These are phyloP conservation scores for Theileria annulata DNA, from an alignment of 169 alveolate genomes.

Conservation along the genomic window DNA sequence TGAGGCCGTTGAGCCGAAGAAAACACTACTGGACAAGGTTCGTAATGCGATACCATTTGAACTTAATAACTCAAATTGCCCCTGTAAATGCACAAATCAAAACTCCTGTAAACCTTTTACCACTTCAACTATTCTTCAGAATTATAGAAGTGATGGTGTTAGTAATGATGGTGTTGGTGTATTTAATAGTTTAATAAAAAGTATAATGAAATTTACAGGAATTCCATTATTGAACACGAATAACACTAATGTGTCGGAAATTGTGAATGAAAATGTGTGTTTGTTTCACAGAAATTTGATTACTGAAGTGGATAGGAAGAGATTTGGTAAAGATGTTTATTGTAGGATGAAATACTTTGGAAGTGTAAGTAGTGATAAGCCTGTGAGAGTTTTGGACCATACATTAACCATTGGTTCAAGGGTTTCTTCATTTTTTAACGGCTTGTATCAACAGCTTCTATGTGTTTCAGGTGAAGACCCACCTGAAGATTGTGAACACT, in stretches of 20 bases:
- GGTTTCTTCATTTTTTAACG: conserved; percentile 45
- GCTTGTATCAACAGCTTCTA: conserved; percentile 39
- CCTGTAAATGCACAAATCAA: neutral
- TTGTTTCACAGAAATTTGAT: neutral
- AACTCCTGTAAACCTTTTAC: neutral
- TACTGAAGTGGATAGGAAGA: conserved; percentile 1
- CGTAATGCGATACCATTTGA: neutral
- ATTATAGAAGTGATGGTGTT: neutral
- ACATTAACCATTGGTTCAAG: conserved; percentile 28
- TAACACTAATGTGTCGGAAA: neutral
- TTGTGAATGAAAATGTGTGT: neutral
- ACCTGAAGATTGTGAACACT: neutral
- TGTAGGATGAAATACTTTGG: neutral
- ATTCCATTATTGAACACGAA: conserved; percentile 15
- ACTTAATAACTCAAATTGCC: neutral
- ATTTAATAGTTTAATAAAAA: conserved; percentile 19
- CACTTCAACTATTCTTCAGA: no score
- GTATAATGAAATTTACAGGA: conserved; percentile 36
- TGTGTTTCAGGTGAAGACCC: conserved; percentile 21
- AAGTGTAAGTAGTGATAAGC: neutral
- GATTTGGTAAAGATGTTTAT: conserved; percentile 11
- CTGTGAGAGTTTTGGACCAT: conserved; percentile 10
- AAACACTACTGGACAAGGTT: neutral
- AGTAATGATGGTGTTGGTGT: neutral
- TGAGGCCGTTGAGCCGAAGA: conserved; percentile 10